Conservation (phyloP, 192 early-diverging fungal species). For the Coemansia sp. region DNA sequence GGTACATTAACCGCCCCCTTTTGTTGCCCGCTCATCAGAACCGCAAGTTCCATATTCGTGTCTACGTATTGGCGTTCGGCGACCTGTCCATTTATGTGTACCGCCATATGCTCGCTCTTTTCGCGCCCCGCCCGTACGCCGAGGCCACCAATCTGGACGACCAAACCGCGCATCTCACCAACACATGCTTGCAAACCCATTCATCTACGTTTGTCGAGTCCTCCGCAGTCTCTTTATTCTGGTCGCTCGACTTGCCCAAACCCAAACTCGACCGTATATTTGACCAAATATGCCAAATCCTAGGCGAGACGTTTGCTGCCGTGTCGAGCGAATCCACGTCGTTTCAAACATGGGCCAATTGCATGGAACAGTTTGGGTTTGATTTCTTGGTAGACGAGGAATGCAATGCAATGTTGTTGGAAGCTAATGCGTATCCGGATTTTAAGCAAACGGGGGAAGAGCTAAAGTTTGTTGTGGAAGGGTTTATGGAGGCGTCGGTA, state of each 20-base stretch:
- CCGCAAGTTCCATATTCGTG: conserved; percentile 69
- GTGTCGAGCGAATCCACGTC: conserved; percentile 60
- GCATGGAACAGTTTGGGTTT: conserved; percentile 67
- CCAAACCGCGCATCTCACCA: conserved; percentile 60
- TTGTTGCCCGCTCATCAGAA: conserved; percentile 38
- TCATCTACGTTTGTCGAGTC: conserved; percentile 54
- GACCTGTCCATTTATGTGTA: conserved; percentile 62
- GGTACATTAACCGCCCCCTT: conserved; percentile 61
- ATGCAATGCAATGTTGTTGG: conserved; percentile 55
- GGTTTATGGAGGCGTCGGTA: conserved; percentile 59
- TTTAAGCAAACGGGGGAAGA: conserved; percentile 66
- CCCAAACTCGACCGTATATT: conserved; percentile 54
- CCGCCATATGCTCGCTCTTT: conserved; percentile 64
- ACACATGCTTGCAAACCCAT: conserved; percentile 65
- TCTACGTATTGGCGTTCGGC: conserved; percentile 61
- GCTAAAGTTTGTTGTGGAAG: conserved; percentile 58
- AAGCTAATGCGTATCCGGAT: conserved; percentile 70
- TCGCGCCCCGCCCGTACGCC: conserved; percentile 58
- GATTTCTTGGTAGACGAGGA: conserved; percentile 65
- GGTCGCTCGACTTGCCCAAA: conserved; percentile 52
- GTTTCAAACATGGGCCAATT: conserved; percentile 64
- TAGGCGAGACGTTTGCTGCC: conserved; percentile 61
- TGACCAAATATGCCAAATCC: conserved; percentile 58
- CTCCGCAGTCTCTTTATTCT: conserved; percentile 57
- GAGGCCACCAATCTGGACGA: conserved; percentile 49